Conservation (phyloP, 2,329 filamentous ascomycete genomes). For the Fusarium paranaense region DNA sequence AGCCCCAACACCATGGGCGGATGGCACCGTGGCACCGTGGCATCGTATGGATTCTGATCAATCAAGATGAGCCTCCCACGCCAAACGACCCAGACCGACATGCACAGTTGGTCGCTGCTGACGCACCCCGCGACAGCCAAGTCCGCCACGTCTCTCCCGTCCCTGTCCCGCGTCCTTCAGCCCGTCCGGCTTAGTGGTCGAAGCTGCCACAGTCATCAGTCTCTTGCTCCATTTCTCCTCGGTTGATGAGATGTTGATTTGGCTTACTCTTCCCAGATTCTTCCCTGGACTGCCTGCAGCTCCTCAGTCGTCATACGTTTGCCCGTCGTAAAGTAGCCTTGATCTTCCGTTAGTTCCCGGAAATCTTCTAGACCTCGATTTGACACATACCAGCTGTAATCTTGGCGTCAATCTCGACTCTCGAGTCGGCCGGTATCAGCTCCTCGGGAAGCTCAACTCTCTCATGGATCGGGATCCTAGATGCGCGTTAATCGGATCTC, state of each 20-base stretch:
- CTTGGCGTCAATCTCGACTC: slow-evolving; percentile 99
- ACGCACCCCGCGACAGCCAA: slow-evolving; percentile 36
- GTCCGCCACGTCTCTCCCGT: slow-evolving; percentile 15
- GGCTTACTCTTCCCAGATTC: slow-evolving; percentile 86
- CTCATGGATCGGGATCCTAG: slow-evolving; percentile 85
- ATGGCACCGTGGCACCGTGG: slow-evolving; percentile 39
- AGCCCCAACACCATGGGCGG: slow-evolving; percentile 36
- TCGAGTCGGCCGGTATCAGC: slow-evolving; percentile 92
- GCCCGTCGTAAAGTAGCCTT: slow-evolving; percentile 85
- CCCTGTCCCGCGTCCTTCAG: slow-evolving; percentile 14
- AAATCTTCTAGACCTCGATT: not conserved
- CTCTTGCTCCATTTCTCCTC: slow-evolving; percentile 23
- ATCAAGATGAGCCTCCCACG: slow-evolving; percentile 38
- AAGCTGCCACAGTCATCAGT: slow-evolving; percentile 50
- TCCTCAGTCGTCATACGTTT: slow-evolving; percentile 91
- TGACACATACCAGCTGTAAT: slow-evolving; percentile 84
- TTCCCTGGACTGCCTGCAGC: slow-evolving; percentile 84
- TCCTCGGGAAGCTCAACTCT: slow-evolving; percentile 92
- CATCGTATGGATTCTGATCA: slow-evolving; percentile 39
- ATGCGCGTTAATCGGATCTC: slow-evolving; percentile 23
- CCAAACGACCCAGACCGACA: slow-evolving; percentile 42
- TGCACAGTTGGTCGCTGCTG: slow-evolving; percentile 39
- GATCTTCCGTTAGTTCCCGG: slow-evolving; percentile 35
- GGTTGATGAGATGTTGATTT: slow-evolving; percentile 3
- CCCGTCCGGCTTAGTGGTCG: slow-evolving; percentile 51